phyloP scores from a whole-genome alignment of 495 filamentous ascomycete species.

The Tetracladium marchalianum region DNA sequence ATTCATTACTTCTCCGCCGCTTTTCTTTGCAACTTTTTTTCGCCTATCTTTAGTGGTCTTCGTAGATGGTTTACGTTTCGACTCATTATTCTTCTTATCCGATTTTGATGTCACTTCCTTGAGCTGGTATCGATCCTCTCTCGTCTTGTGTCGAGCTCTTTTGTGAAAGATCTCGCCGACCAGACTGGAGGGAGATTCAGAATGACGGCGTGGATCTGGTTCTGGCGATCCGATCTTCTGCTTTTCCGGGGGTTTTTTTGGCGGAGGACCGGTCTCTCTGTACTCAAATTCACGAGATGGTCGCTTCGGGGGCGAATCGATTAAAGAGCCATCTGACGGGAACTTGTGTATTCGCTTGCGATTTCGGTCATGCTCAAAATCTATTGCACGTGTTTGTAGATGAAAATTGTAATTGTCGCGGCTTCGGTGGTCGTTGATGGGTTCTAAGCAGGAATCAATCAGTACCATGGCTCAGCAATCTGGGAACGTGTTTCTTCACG shows the following conservation, averaged over 20 bases:
- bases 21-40: conserved; percentile 20
- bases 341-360: conserved; percentile 13
- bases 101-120: conserved; percentile 31
- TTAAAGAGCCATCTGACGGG: conserved; percentile 20
- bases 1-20: conserved; percentile 44
- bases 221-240: not conserved
- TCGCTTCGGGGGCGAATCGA: conserved; percentile 12
- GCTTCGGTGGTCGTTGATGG: too few species aligned
- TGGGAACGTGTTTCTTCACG: too few species aligned
- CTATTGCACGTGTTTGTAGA: too few species aligned
- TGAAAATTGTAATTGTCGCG: too few species aligned
- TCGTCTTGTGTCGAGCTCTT: conserved; percentile 51
- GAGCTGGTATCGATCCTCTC: conserved; percentile 43
- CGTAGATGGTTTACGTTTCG: conserved; percentile 13
- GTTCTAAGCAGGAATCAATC: too few species aligned
- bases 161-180: conserved; percentile 40
- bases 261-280: not conserved
- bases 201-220: not conserved
- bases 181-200: not conserved
- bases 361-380: not conserved
- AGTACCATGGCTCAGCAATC: too few species aligned
- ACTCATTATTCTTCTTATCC: conserved; percentile 18
- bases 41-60: conserved; percentile 23
- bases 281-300: not conserved
- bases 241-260: not conserved